Base-by-base conservation (phyloP, 192 early-diverging fungal genomes). In the Backusella parvicylindrica region DNA sequence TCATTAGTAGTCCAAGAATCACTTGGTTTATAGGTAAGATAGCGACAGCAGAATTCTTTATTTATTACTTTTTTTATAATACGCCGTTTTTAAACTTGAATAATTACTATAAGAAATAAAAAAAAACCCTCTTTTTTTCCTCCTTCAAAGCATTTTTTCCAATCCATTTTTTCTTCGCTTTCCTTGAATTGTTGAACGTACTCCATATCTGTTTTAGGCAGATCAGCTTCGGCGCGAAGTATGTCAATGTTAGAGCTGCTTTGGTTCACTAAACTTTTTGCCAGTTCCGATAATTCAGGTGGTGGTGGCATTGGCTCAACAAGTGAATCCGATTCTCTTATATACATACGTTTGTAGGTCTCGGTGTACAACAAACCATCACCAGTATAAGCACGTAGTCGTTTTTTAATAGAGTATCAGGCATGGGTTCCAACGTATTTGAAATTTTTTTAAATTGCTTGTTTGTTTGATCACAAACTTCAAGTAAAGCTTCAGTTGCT, bases 161-260 rank as follows among this genome's bases (percentile, higher is more conserved):
- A 66, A 37, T 66, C 64, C 64, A 66, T 33, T 37, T 32, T 66
- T 66, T 66, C 18, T 32, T 35, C 64, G 35, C 15, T 69, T 69
- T 69, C 37, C 31, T 69, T 69, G 68, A 70, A 70, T 70, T 70
- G 53, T 31, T 60, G 33, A 60, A 71, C 50, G 38, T 71, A 50
- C 23, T 71, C 70, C 49, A 56, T 71, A 56, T 71, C 70, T 36
- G 70, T 71, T 60, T 71, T 71, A 60, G 70, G 31, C 38, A 71
- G 31, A 60, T 50, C 43, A 60, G 38, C 38, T 50, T 71, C 70
- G 50, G 70, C 47, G 18, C 70, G 70, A 50, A 71, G 49, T 71
- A 50, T 71, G 32, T 71, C 70, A 71, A 40, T 69, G 68, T 12
- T 26, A 71, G 28, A 60, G 70, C 47, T 71, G 32, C 26, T 71